Evolutionary conservation across 768 basidiomycete genomes (phyloP).

Genomic region (Tylopilus rubrobrunneus): DNA sequence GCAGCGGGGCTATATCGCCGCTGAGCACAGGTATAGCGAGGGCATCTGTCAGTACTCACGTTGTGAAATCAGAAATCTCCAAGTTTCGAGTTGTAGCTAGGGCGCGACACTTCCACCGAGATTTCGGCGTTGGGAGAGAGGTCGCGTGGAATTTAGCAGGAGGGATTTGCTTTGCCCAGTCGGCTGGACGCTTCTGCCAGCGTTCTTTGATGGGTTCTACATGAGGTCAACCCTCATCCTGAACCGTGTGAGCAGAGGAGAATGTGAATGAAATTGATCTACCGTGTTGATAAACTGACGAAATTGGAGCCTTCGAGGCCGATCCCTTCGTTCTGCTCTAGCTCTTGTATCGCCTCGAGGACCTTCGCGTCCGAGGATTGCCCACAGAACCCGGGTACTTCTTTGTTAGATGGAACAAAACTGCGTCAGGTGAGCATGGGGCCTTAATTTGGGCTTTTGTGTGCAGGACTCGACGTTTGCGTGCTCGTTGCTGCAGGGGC

Average conservation of each 20-base stretch:
- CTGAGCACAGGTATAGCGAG: not conserved
- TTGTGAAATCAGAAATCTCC: constrained; percentile 43
- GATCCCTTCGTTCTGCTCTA: constrained; percentile 14
- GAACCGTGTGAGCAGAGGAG: not conserved
- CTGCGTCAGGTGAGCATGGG: not conserved
- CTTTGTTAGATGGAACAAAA: too few species aligned
- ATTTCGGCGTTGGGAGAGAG: constrained; percentile 41
- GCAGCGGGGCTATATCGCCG: constrained; percentile 36
- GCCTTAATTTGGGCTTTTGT: not conserved
- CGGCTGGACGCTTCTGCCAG: constrained; percentile 58
- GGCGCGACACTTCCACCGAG: constrained; percentile 54
- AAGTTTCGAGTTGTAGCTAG: constrained; percentile 50
- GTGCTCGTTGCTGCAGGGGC: constrained; percentile 14
- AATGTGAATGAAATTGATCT: not conserved
- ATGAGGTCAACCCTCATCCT: not conserved
- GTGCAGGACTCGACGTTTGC: constrained; percentile 6
- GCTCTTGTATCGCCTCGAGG: constrained; percentile 12
- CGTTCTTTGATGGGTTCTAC: constrained; percentile 56
- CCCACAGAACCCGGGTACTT: constrained; percentile 22
- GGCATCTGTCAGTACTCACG: constrained; percentile 30
- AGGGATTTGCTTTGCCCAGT: constrained; percentile 61
- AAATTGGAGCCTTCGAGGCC: constrained; percentile 44
- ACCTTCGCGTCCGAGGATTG: constrained; percentile 1
- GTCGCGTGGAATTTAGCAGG: constrained; percentile 41
- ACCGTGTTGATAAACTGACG: constrained; percentile 66